These are phyloP conservation scores for Scortechinia acanthostroma DNA, from an alignment of 2,329 filamentous ascomycete species.

Conservation along the genomic window DNA sequence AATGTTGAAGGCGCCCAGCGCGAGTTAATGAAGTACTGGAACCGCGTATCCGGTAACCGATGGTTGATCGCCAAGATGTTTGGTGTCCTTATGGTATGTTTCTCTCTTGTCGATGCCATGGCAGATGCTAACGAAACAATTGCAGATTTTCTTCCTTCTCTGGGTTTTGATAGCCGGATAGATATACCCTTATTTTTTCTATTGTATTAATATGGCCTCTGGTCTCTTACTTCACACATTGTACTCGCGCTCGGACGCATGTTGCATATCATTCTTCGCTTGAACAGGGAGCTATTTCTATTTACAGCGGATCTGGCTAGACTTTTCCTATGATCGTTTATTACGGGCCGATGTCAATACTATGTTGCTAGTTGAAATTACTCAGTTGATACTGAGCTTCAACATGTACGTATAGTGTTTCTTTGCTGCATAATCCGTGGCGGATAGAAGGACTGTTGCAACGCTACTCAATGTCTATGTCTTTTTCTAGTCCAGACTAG, in stretches of 20 bases:
- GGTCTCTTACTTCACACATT: neutral
- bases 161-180: conserved; percentile 1
- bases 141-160: conserved; percentile 3
- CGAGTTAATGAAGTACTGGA: conserved; percentile 96
- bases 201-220: neutral
- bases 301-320: too few relatives aligned
- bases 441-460: too few relatives aligned
- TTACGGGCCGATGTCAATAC: too few relatives aligned
- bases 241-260: too few relatives aligned
- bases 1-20: conserved; percentile 96
- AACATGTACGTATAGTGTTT: too few relatives aligned
- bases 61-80: conserved; percentile 69
- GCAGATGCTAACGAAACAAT: neutral
- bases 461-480: too few relatives aligned
- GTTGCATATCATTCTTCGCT: neutral
- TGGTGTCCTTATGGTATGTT: conserved; percentile 91
- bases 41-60: conserved; percentile 82
- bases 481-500: too few relatives aligned
- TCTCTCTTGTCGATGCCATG: conserved; percentile 37
- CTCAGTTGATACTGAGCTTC: too few relatives aligned
- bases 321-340: too few relatives aligned
- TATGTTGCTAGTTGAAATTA: too few relatives aligned
- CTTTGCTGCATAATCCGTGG: too few relatives aligned
- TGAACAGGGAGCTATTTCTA: too few relatives aligned
- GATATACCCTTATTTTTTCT: neutral